Base-by-base conservation (phyloP, 495 filamentous ascomycete species). In the Tuber calosporum region DNA sequence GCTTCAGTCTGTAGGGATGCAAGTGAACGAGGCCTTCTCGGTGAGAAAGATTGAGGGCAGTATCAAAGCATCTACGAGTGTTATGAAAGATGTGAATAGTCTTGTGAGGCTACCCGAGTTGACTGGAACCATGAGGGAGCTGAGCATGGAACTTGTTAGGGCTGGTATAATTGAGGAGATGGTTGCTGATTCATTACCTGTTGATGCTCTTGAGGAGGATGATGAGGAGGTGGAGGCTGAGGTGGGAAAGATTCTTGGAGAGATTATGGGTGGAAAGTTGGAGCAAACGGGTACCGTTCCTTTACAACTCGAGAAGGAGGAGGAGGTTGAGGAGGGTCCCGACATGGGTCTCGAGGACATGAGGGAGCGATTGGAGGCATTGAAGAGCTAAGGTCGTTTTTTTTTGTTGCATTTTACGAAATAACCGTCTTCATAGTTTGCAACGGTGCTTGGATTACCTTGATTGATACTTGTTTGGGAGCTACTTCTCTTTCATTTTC, bases 131-230 rank as follows among this genome's bases (percentile, higher is more conserved):
- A 98, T 98, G 95, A 86, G 87, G 67, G 93, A 97, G 83, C 85
- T 99, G 38, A 91, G 89, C 72, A 85, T 89, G 69, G 95, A 99
- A 85, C 83, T 98, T 79, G 90, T 97, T 74, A 94, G 91, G 83
- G 94, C 95, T 2, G 95, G 96, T 4, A 94, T 99, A 75, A 97
- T 99, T 73, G 95, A 99, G 84, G 95, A 99, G 85, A 97, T 97
- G 90, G 89, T 96, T 19, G 90, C 88, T 62, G 95, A 98, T 81
- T 88, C 86, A 58, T 83, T 97, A 76, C 93, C 93, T n/a, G 88
- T 90, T 78, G 83, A 82, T 37, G 87, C 88, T 58, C 85, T 89
- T 71, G 72, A 91, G 43, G 81, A 89, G 34, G 91, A 94, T 75
- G 92, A 91, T 26, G 93, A 95, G 82, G 90, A 93, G 48, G 89